These are phyloP conservation scores for Colletotrichum sp. DNA, from an alignment of 2,329 filamentous ascomycete genomes.

Conservation along the genomic window DNA sequence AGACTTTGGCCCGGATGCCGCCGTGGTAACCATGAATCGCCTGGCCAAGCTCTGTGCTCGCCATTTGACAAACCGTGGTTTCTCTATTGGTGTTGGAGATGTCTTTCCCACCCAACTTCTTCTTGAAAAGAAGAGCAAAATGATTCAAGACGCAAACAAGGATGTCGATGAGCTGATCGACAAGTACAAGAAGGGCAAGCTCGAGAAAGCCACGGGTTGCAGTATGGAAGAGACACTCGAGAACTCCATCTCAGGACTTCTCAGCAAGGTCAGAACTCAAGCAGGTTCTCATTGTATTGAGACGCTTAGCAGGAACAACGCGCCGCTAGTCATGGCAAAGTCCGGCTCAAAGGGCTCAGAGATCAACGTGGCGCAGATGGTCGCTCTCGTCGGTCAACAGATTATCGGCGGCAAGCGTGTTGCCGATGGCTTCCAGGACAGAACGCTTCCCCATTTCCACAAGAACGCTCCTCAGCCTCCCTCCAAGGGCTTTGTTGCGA, in stretches of 20 bases:
- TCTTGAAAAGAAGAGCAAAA: constrained; percentile 72
- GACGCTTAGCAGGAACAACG: constrained; percentile 88
- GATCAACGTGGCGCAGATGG: constrained; percentile 99
- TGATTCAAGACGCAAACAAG: constrained; percentile 80
- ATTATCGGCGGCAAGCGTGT: constrained; percentile 96
- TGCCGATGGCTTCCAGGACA: constrained; percentile 93
- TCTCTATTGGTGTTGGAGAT: constrained; percentile 95
- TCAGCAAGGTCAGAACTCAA: constrained; percentile 89
- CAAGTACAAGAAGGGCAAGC: constrained; percentile 77
- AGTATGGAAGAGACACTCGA: constrained; percentile 92
- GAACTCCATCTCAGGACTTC: constrained; percentile 86
- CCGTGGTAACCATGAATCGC: constrained; percentile 91
- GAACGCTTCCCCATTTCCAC: constrained; percentile 92
- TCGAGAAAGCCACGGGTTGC: constrained; percentile 87
- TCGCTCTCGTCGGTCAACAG: constrained; percentile 95
- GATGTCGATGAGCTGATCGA: constrained; percentile 85
- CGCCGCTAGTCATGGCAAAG: constrained; percentile 94
- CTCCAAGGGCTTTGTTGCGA: constrained; percentile 94
- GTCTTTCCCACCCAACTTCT: constrained; percentile 83
- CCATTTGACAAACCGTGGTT: constrained; percentile 87
- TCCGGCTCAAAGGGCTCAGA: constrained; percentile 96
- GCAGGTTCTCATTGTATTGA: constrained; percentile 91
- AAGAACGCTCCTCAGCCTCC: constrained; percentile 92
- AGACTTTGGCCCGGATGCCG: constrained; percentile 90
- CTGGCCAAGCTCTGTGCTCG: constrained; percentile 89